Evolutionary conservation across 306 rosid species (phyloP).

Genomic region (Herpetospermum pedunculosum): DNA sequence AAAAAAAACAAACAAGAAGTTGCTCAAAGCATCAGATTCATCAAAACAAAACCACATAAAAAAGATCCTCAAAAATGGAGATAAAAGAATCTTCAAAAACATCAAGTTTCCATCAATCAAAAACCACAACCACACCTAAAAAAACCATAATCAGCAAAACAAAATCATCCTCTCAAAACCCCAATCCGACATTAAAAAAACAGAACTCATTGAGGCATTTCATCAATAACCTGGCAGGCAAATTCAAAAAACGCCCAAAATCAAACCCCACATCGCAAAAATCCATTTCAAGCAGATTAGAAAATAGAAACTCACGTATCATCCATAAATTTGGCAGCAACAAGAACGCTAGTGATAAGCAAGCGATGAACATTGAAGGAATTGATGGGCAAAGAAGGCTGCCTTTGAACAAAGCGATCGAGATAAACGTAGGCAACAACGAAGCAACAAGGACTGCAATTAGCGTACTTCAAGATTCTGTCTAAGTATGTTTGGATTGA

Average conservation of each 20-base stretch:
- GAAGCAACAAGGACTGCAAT: conserved; percentile 84
- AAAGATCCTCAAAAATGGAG: background rate
- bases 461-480: conserved; percentile 89
- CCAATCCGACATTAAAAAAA: background rate
- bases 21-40: conserved; percentile 2
- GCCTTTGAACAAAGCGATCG: conserved; percentile 78
- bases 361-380: conserved; percentile 81
- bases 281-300: background rate
- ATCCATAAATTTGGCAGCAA: conserved; percentile 97
- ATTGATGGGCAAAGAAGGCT: conserved; percentile 64
- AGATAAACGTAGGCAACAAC: conserved; percentile 82
- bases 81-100: background rate
- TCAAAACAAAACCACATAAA: background rate
- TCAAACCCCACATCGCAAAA: background rate
- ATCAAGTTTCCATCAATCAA: background rate
- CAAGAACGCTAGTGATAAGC: conserved; percentile 85
- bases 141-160: background rate
- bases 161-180: background rate
- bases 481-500: conserved; percentile 70
- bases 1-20: background rate
- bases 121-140: background rate
- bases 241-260: background rate
- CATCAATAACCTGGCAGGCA: background rate
- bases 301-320: conserved; percentile 49
- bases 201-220: background rate